A percentile compares a stretch with the other conserved stretches of the same genome.
These are phyloP conservation scores for Fusarium paranaense DNA, from an alignment of 2,329 filamentous ascomycete species.

Conservation along the genomic window DNA sequence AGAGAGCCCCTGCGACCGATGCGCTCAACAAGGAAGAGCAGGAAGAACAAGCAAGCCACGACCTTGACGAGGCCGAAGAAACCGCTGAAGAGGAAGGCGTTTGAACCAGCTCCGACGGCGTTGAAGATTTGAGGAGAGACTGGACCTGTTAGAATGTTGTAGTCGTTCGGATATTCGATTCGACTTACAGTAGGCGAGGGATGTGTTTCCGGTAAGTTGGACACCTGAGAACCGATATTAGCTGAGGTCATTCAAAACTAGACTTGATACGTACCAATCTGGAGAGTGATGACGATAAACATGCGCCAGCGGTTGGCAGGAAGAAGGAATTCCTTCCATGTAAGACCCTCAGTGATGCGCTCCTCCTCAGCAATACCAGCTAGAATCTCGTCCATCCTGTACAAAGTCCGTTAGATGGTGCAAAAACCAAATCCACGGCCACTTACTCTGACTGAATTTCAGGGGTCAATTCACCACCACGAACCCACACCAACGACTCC, in stretches of 20 bases:
- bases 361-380: constrained; percentile 61
- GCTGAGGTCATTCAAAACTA: too few relatives aligned
- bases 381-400: constrained; percentile 55
- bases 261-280: constrained; percentile 51
- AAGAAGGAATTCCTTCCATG: constrained; percentile 57
- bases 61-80: constrained; percentile 66
- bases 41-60: constrained; percentile 58
- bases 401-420: background rate
- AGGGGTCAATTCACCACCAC: constrained; percentile 55
- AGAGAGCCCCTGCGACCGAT: constrained; percentile 61
- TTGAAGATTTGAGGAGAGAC: constrained; percentile 64
- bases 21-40: constrained; percentile 61
- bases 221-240: constrained; percentile 38
- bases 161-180: background rate
- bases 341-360: constrained; percentile 57
- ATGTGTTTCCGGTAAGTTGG: constrained; percentile 64
- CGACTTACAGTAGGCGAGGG: constrained; percentile 59
- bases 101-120: constrained; percentile 59
- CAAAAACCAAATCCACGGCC: background rate
- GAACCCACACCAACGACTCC: constrained; percentile 62
- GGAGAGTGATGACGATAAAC: constrained; percentile 61
- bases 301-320: constrained; percentile 61
- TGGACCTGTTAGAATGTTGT: constrained; percentile 21
- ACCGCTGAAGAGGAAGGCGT: constrained; percentile 61
- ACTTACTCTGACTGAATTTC: constrained; percentile 51